Percentiles rank a stretch among this genome's conserved stretches.
Conservation (phyloP, 495 filamentous ascomycete species). For the Talaromyces wortmannii region DNA sequence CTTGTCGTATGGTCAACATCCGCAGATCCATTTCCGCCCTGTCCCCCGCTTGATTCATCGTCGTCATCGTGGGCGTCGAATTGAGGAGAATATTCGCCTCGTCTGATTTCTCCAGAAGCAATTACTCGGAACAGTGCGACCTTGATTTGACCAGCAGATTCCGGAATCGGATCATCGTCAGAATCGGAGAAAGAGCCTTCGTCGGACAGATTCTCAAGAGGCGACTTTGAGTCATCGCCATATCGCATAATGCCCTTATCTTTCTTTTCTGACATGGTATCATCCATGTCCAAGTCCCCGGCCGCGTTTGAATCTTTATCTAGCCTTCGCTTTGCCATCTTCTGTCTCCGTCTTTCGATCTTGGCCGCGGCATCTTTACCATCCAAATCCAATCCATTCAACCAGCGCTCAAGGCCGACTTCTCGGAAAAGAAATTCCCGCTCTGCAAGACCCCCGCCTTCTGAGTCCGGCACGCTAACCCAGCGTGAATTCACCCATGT, state of each 20-base stretch:
- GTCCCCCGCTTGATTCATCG: constrained; percentile 48
- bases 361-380: constrained; percentile 83
- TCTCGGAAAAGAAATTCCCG: constrained; percentile 97
- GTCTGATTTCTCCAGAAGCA: constrained; percentile 93
- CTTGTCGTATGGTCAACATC: constrained; percentile 97
- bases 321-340: constrained; percentile 77
- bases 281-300: constrained; percentile 46
- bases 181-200: constrained; percentile 68
- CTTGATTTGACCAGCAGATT: constrained; percentile 96
- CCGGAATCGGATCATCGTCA: constrained; percentile 83
- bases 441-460: constrained; percentile 91
- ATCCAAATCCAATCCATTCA: constrained; percentile 88
- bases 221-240: constrained; percentile 63
- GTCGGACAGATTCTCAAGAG: constrained; percentile 66
- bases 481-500: constrained; percentile 99
- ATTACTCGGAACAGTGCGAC: constrained; percentile 93
- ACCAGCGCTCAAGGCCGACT: constrained; percentile 90
- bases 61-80: constrained; percentile 97
- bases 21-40: constrained; percentile 34
- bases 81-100: constrained; percentile 94
- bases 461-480: constrained; percentile 87
- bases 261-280: constrained; percentile 31
- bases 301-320: constrained; percentile 51
- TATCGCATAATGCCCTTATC: constrained; percentile 66
- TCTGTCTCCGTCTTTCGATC: constrained; percentile 78